Base-by-base conservation (phyloP, 768 basidiomycete species). In the Tylopilus cervinicoccineus region DNA sequence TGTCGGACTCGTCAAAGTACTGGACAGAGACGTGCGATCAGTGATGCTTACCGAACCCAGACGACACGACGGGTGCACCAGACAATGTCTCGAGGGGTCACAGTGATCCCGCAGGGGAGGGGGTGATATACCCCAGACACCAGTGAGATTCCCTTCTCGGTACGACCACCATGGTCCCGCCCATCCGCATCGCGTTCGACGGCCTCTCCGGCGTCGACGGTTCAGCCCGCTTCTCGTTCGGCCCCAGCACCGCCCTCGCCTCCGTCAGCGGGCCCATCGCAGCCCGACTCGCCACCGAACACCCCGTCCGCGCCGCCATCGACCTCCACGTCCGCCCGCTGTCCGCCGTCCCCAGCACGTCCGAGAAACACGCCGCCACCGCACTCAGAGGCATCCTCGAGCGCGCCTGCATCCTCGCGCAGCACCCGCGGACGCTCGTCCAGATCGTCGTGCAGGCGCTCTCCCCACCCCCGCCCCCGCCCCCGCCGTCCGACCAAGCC, bases 241-340 rank as follows among this genome's bases (percentile, higher is more conserved):
- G 31, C 10, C n/a, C 41, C 17, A 50, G 46, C 43, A 47, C 57
- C 64, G 85, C 81, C 4, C 64, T 90, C 17, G 80, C 84, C 8
- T 89, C 89, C 5, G 64, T 90, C 29, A 88, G 87, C 13, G 90
- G 91, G 0, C 91, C 91, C 17, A 83, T 91, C 38, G 83, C 91
- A 54, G 84, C 84, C 41, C 76, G 88, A 16, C 71, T 82, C 8
- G 77, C 80, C 4, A 66, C 76, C 8, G 91, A 93, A 68, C 76
- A 80, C 26, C 79, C 89, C 10, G 82, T 82, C 11, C 79, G 81
- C 47, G 81, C 88, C 0, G 81, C 86, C 0, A 77, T 93, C 54
- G 91, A 93, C 58, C 81, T 92, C 34, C 67, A 71, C 38, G 73
- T 89, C 9, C 77, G 88, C 3, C 88, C 91, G 0, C 70, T 90